phyloP scores from a whole-genome alignment of 768 basidiomycete genomes.

The Trametes cingulata region DNA sequence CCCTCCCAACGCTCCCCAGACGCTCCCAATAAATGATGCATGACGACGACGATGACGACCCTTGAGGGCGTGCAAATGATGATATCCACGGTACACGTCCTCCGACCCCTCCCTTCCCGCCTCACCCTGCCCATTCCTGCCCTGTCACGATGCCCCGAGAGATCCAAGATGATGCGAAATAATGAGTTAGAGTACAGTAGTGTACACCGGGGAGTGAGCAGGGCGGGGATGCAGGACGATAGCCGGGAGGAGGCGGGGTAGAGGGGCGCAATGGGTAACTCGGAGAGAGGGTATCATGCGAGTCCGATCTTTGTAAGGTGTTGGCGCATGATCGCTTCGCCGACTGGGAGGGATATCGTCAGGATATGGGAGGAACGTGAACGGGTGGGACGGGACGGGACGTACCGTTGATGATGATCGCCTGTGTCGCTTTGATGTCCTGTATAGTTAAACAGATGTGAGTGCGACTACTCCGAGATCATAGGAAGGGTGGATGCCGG shows the following conservation, averaged over 20 bases:
- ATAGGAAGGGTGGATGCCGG: background rate
- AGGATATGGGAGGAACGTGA: background rate
- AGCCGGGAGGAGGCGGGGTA: background rate
- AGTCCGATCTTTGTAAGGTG: constrained; percentile 33
- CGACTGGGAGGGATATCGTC: constrained; percentile 21
- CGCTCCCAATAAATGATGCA: too few species aligned
- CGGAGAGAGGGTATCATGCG: constrained; percentile 19
- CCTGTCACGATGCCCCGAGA: too few species aligned
- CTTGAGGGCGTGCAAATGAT: too few species aligned
- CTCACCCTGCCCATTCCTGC: too few species aligned
- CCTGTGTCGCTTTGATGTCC: constrained; percentile 84
- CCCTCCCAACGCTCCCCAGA: too few species aligned
- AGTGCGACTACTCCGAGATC: background rate
- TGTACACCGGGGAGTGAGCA: background rate
- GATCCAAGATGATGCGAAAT: too few species aligned
- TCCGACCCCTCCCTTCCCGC: too few species aligned
- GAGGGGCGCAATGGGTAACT: background rate
- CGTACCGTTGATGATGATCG: constrained; percentile 78
- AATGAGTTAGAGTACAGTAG: background rate
- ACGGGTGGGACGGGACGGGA: background rate
- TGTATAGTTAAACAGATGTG: constrained; percentile 25
- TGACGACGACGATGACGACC: too few species aligned
- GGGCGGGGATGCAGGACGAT: too few species aligned
- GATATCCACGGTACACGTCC: too few species aligned
- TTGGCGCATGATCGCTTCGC: constrained; percentile 34